A percentile compares a stretch with the other conserved stretches of the same genome.
These are phyloP conservation scores for Fonsecaea pedrosoi DNA, from an alignment of 2,329 filamentous ascomycete genomes.

Conservation along the genomic window DNA sequence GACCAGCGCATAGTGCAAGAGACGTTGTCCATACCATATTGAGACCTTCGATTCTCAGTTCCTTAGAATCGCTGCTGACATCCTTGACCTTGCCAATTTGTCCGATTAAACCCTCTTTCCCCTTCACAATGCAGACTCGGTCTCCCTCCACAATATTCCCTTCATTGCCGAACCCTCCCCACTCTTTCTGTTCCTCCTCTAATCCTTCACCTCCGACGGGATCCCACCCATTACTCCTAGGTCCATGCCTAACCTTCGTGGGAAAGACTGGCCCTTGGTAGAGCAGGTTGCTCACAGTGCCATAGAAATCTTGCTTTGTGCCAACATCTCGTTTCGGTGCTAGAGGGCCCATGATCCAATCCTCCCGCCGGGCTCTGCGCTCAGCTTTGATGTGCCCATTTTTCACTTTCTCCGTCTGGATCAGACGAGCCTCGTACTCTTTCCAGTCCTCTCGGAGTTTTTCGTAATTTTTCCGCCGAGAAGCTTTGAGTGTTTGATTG, in stretches of 20 bases:
- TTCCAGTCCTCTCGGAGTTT: slow-evolving; percentile 49
- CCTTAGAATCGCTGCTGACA: slow-evolving; percentile 62
- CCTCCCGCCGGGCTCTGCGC: slow-evolving; percentile 68
- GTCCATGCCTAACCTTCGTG: slow-evolving; percentile 36
- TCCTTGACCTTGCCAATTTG: slow-evolving; percentile 76
- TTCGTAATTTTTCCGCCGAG: slow-evolving; percentile 54
- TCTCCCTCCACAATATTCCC: slow-evolving; percentile 70
- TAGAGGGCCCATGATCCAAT: slow-evolving; percentile 78
- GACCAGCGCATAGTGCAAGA: slow-evolving; percentile 4
- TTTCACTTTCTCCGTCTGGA: slow-evolving; percentile 39
- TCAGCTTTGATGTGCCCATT: slow-evolving; percentile 54
- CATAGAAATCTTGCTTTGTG: slow-evolving; percentile 63
- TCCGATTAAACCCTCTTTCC: slow-evolving; percentile 72
- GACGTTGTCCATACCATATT: slow-evolving; percentile 65
- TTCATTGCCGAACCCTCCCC: slow-evolving; percentile 31
- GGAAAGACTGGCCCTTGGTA: slow-evolving; percentile 51
- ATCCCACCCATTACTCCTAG: slow-evolving; percentile 39
- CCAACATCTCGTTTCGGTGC: slow-evolving; percentile 78
- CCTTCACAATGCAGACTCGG: slow-evolving; percentile 80
- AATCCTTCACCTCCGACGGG: slow-evolving; percentile 38
- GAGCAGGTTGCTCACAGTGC: slow-evolving; percentile 55
- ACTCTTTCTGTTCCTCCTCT: slow-evolving; percentile 50
- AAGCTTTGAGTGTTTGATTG: slow-evolving; percentile 64
- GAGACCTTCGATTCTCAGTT: slow-evolving; percentile 66
- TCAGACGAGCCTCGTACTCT: slow-evolving; percentile 43